A percentile compares a stretch with the other conserved stretches of the same genome.
Conservation (phyloP, 1,139 yeast genomes). For the Petasospora rhodanensis region DNA sequence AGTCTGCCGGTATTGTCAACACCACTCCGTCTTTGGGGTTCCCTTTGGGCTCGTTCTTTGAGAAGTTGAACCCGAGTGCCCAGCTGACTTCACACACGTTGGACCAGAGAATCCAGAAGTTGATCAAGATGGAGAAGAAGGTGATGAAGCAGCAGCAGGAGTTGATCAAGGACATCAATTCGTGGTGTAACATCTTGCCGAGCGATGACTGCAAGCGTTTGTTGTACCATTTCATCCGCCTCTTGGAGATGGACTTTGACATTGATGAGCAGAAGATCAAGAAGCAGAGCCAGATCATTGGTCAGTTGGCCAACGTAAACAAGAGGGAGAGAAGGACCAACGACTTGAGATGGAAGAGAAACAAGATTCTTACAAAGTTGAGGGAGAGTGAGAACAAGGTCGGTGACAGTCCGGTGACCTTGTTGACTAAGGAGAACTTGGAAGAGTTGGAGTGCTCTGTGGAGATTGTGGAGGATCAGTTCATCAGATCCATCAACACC, state of each 20-base stretch:
- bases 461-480: slow-evolving; percentile 48
- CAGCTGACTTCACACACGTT: slow-evolving; percentile 23
- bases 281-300: slow-evolving; percentile 38
- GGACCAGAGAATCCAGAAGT: slow-evolving; percentile 29
- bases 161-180: slow-evolving; percentile 35
- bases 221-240: slow-evolving; percentile 37
- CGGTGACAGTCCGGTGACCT: slow-evolving; percentile 43
- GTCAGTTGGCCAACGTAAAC: slow-evolving; percentile 41
- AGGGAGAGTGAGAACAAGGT: slow-evolving; percentile 40
- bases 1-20: slow-evolving; percentile 8
- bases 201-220: slow-evolving; percentile 36
- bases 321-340: slow-evolving; percentile 47
- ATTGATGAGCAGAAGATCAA: slow-evolving; percentile 33
- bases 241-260: slow-evolving; percentile 36
- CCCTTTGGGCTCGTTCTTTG: slow-evolving; percentile 18
- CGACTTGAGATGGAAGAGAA: slow-evolving; percentile 33
- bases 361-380: slow-evolving; percentile 33
- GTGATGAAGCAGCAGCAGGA: slow-evolving; percentile 32
- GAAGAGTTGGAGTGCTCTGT: slow-evolving; percentile 47
- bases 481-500: slow-evolving; percentile 40
- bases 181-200: slow-evolving; percentile 42
- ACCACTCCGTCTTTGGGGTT: slow-evolving; percentile 1
- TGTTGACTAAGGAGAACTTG: slow-evolving; percentile 41
- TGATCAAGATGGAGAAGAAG: slow-evolving; percentile 35
- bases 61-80: slow-evolving; percentile 15